phyloP scores from a whole-genome alignment of 768 basidiomycete genomes.

The Suillus luteus region DNA sequence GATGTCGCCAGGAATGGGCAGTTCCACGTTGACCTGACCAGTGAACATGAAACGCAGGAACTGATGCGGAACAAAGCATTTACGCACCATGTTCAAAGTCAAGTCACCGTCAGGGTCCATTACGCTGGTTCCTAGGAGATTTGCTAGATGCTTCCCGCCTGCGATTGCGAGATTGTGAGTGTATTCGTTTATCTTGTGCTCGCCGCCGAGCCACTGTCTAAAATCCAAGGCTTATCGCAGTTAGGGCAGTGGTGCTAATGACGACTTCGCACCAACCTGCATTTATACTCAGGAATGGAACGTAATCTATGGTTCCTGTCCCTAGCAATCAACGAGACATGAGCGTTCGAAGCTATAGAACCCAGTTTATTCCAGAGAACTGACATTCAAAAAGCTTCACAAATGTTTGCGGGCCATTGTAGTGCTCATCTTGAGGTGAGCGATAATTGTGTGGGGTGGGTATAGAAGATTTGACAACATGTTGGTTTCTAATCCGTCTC shows the following conservation, averaged over 20 bases:
- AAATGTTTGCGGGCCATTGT: constrained; percentile 40
- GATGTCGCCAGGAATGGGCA: constrained; percentile 37
- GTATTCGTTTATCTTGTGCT: constrained; percentile 68
- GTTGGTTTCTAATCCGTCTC: constrained; percentile 53
- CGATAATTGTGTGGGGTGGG: constrained; percentile 57
- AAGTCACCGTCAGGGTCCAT: constrained; percentile 63
- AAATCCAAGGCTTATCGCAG: constrained; percentile 62
- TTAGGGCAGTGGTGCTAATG: constrained; percentile 4
- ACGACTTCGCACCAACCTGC: constrained; percentile 42
- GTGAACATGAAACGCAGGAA: not conserved
- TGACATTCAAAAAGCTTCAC: constrained; percentile 50
- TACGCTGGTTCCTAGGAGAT: constrained; percentile 59
- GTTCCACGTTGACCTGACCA: constrained; percentile 41
- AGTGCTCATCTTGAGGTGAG: constrained; percentile 44
- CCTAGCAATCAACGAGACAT: constrained; percentile 37
- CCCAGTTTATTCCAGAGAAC: not conserved
- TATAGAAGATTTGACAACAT: constrained; percentile 58
- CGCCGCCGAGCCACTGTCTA: constrained; percentile 74
- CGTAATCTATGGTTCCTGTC: constrained; percentile 64
- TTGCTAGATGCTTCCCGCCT: constrained; percentile 63
- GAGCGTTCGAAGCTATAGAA: not conserved
- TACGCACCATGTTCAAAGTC: constrained; percentile 68
- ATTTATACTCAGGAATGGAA: constrained; percentile 53
- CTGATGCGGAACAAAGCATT: constrained; percentile 20
- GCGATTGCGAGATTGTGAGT: constrained; percentile 66